Base-by-base conservation (phyloP, 2,329 filamentous ascomycete genomes). In the Sclerotiophoma versabilis region DNA sequence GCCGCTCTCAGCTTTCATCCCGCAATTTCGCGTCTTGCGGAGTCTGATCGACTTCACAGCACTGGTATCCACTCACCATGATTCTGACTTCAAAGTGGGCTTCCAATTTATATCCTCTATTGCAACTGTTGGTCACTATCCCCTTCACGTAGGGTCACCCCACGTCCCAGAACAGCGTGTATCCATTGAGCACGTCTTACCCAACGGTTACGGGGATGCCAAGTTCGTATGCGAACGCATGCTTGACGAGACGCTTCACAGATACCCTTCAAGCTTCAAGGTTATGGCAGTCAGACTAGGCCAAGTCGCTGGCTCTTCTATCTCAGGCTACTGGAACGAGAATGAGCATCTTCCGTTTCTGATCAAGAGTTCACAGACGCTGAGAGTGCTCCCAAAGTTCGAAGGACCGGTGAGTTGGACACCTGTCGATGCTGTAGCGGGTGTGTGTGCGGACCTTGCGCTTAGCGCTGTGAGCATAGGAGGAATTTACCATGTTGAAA, bases 251-350 rank as follows among this genome's bases (percentile, higher is more conserved):
- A 84, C 82, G 0, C 64, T 83, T 3, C 76, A 78, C 48, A 61
- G 69, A n/a, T 65, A 79, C 55, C 76, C 77, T 0, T 50, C 72
- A 0, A 67, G 59, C 1, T 83, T 84, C 69, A 75, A 74, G 14
- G 56, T 78, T 0, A 79, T 76, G 70, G 68, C 65, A 0, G 77
- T 81, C 0, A 76, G 83, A 0, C 70, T 78, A 0, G 84, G 80
- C 0, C 84, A 86, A 63, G 81, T 86, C 33, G 74, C 83, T 1
- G 84, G 84, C 0, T 81, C 78, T 0, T 76, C 62, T 3, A 72
- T 50, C 0, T 83, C 70, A 48, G 83, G 83, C 0, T 80, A 79
- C 60, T 86, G 83, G 84, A 86, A 85, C 57, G 69, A 77, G 0
- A 72, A 75, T 23, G 82, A 85, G 60, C 80, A 84, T 55, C 68